Evolutionary conservation across 2,329 filamentous ascomycete genomes (phyloP).

Genomic region (Neospermospora avenae): DNA sequence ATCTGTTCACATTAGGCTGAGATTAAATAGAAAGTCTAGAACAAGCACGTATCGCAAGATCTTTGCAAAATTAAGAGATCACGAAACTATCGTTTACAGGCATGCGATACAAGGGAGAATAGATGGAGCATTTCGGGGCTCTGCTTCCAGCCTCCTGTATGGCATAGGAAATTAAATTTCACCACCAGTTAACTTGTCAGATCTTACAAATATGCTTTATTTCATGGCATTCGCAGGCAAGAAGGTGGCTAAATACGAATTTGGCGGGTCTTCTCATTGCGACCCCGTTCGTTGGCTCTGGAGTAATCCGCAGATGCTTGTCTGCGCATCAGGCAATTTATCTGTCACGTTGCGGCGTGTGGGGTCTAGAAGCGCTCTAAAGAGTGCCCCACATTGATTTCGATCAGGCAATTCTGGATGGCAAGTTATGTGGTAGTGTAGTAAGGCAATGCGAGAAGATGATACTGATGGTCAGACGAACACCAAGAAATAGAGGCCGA

Average conservation of each 20-base stretch:
- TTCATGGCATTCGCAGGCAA: background rate
- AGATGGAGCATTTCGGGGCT: background rate
- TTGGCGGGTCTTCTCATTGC: background rate
- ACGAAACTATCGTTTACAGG: background rate
- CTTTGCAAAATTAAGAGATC: no score
- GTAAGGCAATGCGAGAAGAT: background rate
- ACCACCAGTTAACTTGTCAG: background rate
- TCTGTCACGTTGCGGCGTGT: background rate
- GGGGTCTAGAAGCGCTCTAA: background rate
- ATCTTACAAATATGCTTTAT: background rate
- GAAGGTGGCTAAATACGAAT: background rate
- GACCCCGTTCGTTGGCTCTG: background rate
- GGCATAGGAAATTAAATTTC: background rate
- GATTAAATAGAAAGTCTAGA: background rate
- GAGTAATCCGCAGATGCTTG: background rate
- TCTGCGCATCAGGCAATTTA: background rate
- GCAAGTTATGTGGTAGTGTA: background rate
- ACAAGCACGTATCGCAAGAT: no score
- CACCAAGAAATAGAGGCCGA: background rate
- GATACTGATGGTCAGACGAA: background rate
- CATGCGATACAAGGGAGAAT: background rate
- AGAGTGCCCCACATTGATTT: background rate
- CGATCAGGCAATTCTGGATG: conserved; percentile 1
- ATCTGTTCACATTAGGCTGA: background rate
- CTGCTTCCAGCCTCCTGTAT: background rate